Evolutionary conservation across 768 basidiomycete species (phyloP).

Genomic region (Aureoboletus auriporus): DNA sequence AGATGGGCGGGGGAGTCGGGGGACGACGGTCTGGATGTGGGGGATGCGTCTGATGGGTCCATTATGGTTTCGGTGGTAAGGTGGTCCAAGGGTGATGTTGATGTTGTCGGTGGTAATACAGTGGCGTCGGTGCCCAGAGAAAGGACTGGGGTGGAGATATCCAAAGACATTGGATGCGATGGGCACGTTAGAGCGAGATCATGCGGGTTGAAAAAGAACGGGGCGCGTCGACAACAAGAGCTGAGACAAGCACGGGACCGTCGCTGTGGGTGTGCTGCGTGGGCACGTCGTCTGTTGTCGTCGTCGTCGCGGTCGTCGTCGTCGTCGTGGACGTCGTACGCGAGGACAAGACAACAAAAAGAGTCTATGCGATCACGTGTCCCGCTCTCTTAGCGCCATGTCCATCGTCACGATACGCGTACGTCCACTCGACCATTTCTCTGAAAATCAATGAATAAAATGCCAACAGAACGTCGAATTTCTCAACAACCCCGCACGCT

Average conservation of each 20-base stretch:
- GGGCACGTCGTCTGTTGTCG: constrained; percentile 2
- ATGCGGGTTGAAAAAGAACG: constrained; percentile 12
- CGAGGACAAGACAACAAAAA: constrained; percentile 21
- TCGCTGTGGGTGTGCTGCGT: background rate
- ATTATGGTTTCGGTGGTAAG: constrained; percentile 18
- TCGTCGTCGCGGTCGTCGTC: constrained; percentile 7
- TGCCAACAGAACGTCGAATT: constrained; percentile 73
- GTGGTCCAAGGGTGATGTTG: constrained; percentile 19
- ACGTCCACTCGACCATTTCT: constrained; percentile 15
- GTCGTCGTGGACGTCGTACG: constrained; percentile 16
- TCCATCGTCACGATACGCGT: constrained; percentile 71
- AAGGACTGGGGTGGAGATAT: constrained; percentile 13
- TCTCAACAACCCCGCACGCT: constrained; percentile 89
- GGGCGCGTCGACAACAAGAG: constrained; percentile 7
- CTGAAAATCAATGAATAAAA: no score
- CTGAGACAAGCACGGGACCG: background rate
- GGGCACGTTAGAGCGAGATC: constrained; percentile 14
- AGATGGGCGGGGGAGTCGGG: constrained; percentile 26
- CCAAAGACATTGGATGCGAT: constrained; percentile 19
- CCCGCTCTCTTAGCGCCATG: constrained; percentile 32
- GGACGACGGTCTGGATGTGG: constrained; percentile 19
- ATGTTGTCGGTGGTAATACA: constrained; percentile 23
- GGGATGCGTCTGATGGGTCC: constrained; percentile 8
- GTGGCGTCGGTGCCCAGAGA: constrained; percentile 15
- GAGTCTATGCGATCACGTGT: background rate